Base-by-base conservation (phyloP, 2,329 filamentous ascomycete species). In the Bipolaris zeicola region DNA sequence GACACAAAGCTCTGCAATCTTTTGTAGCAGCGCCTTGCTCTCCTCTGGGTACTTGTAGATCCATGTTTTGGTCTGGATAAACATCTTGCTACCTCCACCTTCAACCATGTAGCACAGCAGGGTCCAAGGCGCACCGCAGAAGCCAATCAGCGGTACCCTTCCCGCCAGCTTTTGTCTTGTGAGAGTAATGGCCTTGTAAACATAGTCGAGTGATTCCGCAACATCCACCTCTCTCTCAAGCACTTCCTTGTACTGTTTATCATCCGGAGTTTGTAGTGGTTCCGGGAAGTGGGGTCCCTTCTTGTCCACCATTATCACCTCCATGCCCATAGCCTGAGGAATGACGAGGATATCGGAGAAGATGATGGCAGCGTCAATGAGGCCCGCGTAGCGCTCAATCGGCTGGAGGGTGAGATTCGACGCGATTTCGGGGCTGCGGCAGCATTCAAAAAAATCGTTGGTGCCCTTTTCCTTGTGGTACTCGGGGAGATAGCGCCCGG, bases 41-140 rank as follows among this genome's bases (percentile, higher is more conserved):
- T 90, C 91, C 61, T 90, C 83, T 0, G 90, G 85, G 71, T 97
- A 92, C 77, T 87, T 92, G 83, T 94, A 99, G 58, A 98, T 88
- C 95, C 95, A 99, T 24, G 90, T 96, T 84, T 99, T 99, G 70
- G 87, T 89, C 78, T 96, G 89, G 58, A 91, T 87, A 80, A 98
- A 98, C 73, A 98, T 82, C 81, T 98, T 98, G 66, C 90, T 96
- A 41, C 95, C 95, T 45, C 95, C 95, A 14, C 95, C 95, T 78
- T 99, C 95, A 16, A 98, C 92, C 95, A 99, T 99, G 81, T 99
- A 99, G 81, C 94, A 96, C 71, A 99, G 85, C 57, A 99, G 79
- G 2, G 95, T 99, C 92, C 95, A 99, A 0, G 95, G 95, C 6
- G 95, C 93, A 52, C 95, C 95, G 70, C 93, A 97, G 81, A 99